These are phyloP conservation scores for Globisporangium alternatum DNA, from an alignment of 352 stramenopile species.

Conservation along the genomic window DNA sequence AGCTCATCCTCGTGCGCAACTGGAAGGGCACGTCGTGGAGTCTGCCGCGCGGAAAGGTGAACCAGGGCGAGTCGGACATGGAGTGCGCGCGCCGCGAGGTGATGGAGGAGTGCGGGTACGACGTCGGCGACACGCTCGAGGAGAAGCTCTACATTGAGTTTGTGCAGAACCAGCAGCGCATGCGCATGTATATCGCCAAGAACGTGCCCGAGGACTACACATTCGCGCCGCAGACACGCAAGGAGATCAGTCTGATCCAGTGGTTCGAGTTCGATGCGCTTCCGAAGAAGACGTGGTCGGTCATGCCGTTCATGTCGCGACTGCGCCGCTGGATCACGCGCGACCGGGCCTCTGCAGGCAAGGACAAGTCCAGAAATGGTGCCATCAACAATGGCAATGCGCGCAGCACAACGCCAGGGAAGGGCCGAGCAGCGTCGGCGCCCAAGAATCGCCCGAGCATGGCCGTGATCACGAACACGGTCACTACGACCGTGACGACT, in stretches of 20 bases:
- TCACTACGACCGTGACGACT: slow-evolving; percentile 10
- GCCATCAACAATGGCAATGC: background rate
- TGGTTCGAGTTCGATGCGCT: slow-evolving; percentile 89
- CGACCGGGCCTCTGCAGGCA: slow-evolving; percentile 30
- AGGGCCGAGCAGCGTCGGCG: slow-evolving; percentile 67
- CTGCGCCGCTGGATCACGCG: slow-evolving; percentile 89
- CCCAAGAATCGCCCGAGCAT: slow-evolving; percentile 60
- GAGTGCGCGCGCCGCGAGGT: slow-evolving; percentile 90
- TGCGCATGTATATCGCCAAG: slow-evolving; percentile 91
- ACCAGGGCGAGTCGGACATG: slow-evolving; percentile 87
- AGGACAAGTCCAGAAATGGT: slow-evolving; percentile 34
- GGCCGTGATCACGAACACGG: slow-evolving; percentile 33
- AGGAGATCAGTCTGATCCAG: slow-evolving; percentile 93
- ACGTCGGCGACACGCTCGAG: slow-evolving; percentile 72
- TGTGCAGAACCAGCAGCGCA: slow-evolving; percentile 85
- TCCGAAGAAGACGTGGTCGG: slow-evolving; percentile 93
- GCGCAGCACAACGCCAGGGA: slow-evolving; percentile 33
- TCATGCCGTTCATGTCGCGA: slow-evolving; percentile 91
- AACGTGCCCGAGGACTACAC: slow-evolving; percentile 90
- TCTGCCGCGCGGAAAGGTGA: slow-evolving; percentile 93
- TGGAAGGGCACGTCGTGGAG: slow-evolving; percentile 92
- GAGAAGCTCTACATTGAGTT: slow-evolving; percentile 85
- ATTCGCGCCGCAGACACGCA: slow-evolving; percentile 92
- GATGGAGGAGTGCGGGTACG: slow-evolving; percentile 91
- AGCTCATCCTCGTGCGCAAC: slow-evolving; percentile 89